These are phyloP conservation scores for Calonectria montana DNA, from an alignment of 2,329 filamentous ascomycete species.

Conservation along the genomic window DNA sequence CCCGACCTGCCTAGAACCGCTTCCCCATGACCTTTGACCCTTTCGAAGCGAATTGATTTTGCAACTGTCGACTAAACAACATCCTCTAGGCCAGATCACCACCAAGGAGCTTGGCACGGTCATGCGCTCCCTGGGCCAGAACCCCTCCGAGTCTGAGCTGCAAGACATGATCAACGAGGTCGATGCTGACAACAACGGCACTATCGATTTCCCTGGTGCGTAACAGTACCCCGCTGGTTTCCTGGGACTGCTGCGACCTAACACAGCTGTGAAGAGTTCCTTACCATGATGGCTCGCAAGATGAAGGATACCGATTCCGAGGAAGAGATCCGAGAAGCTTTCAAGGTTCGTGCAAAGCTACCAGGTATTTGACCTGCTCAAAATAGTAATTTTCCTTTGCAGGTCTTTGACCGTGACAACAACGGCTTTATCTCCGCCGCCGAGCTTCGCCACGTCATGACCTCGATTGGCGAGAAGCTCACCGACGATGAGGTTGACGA, in stretches of 20 bases:
- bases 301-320: slow-evolving; percentile 95
- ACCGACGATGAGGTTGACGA: slow-evolving; percentile 92
- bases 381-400: neutral
- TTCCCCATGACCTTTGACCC: slow-evolving; percentile 4
- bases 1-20: slow-evolving; percentile 19
- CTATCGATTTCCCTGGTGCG: slow-evolving; percentile 90
- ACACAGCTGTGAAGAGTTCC: slow-evolving; percentile 72
- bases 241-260: slow-evolving; percentile 20
- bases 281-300: slow-evolving; percentile 94
- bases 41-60: slow-evolving; percentile 19
- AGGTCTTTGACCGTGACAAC: slow-evolving; percentile 89
- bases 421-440: slow-evolving; percentile 92
- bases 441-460: slow-evolving; percentile 91
- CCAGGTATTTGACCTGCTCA: neutral
- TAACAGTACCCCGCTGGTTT: slow-evolving; percentile 9
- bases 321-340: slow-evolving; percentile 89
- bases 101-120: slow-evolving; percentile 91
- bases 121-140: slow-evolving; percentile 91
- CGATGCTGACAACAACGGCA: slow-evolving; percentile 92
- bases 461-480: slow-evolving; percentile 90
- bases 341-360: slow-evolving; percentile 70
- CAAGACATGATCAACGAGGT: slow-evolving; percentile 97
- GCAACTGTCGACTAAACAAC: slow-evolving; percentile 35
- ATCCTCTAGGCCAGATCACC: slow-evolving; percentile 81
- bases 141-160: slow-evolving; percentile 88